Evolutionary conservation across 768 basidiomycete genomes (phyloP), one percentile per base, ranked within the genome.

Genomic region (Boletus subcaerulescens): DNA sequence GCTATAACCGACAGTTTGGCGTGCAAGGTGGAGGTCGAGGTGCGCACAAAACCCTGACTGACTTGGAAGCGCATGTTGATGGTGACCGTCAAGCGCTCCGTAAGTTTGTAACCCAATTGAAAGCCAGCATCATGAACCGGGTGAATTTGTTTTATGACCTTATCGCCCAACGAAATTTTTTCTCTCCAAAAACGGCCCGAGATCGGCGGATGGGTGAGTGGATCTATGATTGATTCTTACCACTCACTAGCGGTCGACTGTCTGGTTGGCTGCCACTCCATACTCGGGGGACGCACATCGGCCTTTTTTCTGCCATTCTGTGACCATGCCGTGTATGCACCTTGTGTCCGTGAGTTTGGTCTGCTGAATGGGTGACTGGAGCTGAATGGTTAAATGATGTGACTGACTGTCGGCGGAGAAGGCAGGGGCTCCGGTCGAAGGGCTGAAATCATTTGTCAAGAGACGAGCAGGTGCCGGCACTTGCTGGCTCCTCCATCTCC

Each of bases 61-160:
- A 29, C 17, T 17, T 45, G 50, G 45, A 48, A 33, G 44, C 24
- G 41, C 53, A 17, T 63, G 55, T 54, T 56, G 49, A 60, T 39
- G 51, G 6, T n/a, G 24, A 44, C 44, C 31, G 15, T 26, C 31
- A 41, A 38, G 29, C 18, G n/a, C 40, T 42, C 31, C 29, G n/a
- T 15, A 22, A 24, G 32, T 35, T 17, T 32, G 20, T 41, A 9
- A 18, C 18, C 15, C 29, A 17, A 42, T 33, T 22, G 39, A 45
- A 45, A 46, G 9, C 41, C 33, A 35, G 33, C 13, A 20, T 52
- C 58, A 20, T 43, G 36, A 43, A 55, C 20, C 15, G 29, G 13
- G 40, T 14, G 22, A 20, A 12, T 38, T 14, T 10, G 11, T 45
- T 50, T 56, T 44, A 9, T 43, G 31, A 31, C 43, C 52, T 58